Percentiles rank a stretch among this genome's conserved stretches.
phyloP scores from a whole-genome alignment of 2,329 filamentous ascomycete genomes.

The Cladophialophora exuberans region DNA sequence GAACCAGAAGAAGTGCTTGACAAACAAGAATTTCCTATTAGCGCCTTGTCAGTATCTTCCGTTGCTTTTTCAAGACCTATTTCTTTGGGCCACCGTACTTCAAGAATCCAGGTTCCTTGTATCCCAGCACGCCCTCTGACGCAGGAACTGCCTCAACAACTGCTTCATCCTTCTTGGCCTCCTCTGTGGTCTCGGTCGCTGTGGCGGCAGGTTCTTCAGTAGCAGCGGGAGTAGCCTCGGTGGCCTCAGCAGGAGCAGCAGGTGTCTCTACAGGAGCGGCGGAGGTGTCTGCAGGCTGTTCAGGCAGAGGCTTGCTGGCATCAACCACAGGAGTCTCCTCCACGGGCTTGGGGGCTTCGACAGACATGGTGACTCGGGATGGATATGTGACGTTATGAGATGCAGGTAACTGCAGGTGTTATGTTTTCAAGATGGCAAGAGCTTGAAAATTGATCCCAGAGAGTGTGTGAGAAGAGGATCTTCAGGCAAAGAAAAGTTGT shows the following conservation, averaged over 20 bases:
- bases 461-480: conserved; percentile 9
- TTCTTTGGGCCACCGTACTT: conserved; percentile 68
- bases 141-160: conserved; percentile 65
- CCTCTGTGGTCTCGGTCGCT: conserved; percentile 42
- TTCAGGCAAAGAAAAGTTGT: conserved; percentile 26
- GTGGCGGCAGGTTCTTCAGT: conserved; percentile 38
- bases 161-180: conserved; percentile 49
- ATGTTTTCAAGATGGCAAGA: conserved; percentile 44
- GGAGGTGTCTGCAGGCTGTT: conserved; percentile 37
- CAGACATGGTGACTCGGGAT: conserved; percentile 65
- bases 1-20: conserved; percentile 94
- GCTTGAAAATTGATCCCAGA: conserved; percentile 27
- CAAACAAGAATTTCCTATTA: conserved; percentile 79
- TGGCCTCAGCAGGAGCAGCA: conserved; percentile 29
- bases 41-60: neutral
- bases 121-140: conserved; percentile 81
- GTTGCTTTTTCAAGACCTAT: neutral
- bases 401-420: conserved; percentile 28
- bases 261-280: conserved; percentile 32
- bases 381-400: conserved; percentile 29
- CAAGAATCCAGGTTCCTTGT: conserved; percentile 87
- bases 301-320: conserved; percentile 38
- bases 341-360: conserved; percentile 68
- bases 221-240: conserved; percentile 33
- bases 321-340: conserved; percentile 57